Evolutionary conservation across 495 filamentous ascomycete genomes (phyloP).

Genomic region (Aspergillus mulundensis): DNA sequence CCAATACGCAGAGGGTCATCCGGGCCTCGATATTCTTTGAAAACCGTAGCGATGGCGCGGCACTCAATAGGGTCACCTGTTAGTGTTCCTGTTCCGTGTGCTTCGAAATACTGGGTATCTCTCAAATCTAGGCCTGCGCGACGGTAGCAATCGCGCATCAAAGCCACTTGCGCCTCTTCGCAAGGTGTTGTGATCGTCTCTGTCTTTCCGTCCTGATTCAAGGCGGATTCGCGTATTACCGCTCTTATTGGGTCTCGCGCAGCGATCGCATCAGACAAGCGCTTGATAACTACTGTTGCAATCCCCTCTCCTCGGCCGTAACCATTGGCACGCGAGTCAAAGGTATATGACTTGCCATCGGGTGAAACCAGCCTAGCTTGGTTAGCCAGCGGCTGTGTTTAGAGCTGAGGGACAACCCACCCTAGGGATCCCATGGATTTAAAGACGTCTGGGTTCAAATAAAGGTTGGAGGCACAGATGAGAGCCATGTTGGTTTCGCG

Average conservation of each 20-base stretch:
- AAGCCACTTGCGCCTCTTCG: constrained; percentile 48
- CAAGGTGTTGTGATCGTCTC: constrained; percentile 52
- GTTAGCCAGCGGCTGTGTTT: constrained; percentile 7
- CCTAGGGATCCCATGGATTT: neutral
- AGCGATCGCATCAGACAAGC: constrained; percentile 20
- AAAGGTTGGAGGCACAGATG: neutral
- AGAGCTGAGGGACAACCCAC: neutral
- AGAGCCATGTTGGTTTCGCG: constrained; percentile 29
- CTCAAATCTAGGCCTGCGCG: neutral
- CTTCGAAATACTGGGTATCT: constrained; percentile 33
- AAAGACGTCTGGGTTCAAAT: neutral
- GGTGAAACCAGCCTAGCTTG: neutral
- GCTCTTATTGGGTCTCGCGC: constrained; percentile 28
- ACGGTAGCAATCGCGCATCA: constrained; percentile 21
- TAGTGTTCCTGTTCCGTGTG: constrained; percentile 45
- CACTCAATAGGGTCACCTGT: constrained; percentile 58
- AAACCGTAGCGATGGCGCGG: constrained; percentile 29
- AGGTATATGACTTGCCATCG: constrained; percentile 17
- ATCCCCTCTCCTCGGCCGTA: constrained; percentile 35
- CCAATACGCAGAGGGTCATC: neutral
- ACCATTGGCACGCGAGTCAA: constrained; percentile 24
- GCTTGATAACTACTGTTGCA: constrained; percentile 27
- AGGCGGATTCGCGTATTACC: constrained; percentile 31
- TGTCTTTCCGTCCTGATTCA: constrained; percentile 40
- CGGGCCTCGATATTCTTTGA: constrained; percentile 28